Evolutionary conservation across 495 filamentous ascomycete genomes (phyloP), one percentile per base, ranked within the genome.

Genomic region (Penicillium salamii): DNA sequence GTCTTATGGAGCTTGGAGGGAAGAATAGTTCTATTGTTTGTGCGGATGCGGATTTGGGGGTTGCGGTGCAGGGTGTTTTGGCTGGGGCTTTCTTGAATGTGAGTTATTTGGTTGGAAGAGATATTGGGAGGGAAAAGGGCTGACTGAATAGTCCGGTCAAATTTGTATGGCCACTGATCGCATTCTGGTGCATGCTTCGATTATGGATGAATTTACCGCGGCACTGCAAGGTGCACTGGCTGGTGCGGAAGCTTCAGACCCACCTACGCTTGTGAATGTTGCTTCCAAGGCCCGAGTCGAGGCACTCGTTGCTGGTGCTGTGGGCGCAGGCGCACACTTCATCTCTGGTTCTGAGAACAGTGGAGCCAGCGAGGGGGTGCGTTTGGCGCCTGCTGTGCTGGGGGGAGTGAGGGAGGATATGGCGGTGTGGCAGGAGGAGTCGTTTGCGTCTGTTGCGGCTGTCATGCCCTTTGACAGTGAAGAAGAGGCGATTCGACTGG

Each of bases 121-220:
- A 8, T 26, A 8, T 3, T 26, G 23, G 23, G 23, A 8, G 8
- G 8, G 23, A 26, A 4, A 8, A 8, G 3, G 23, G 8, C 6
- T 45, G 8, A 38, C 35, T 38, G 15, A 9, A 13, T 58, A 82
- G 67, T 72, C 80, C 32, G 91, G 91, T 7, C 91, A 97, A 69
- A 85, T 92, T 36, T 96, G 91, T 71, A 91, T 97, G 90, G 76
- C 83, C 2, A 95, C 90, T 1, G 91, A 96, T 65, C 80, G 87
- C 11, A 89, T 97, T 59, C 72, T 96, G 31, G 84, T 95, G 11
- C 86, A 93, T 65, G 77, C 78, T 26, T 77, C 77, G 11, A 74
- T 95, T 52, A 76, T 78, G 14, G 67, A 70, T 2, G 62, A 77
- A 13, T 96, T 95, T 59, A 52, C 59, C 11, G 49, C 55, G 1